A percentile compares a stretch with the other conserved stretches of the same genome.
These are phyloP conservation scores for Blastobotrys capitulatus DNA, from an alignment of 1,139 yeast genomes.

Conservation along the genomic window DNA sequence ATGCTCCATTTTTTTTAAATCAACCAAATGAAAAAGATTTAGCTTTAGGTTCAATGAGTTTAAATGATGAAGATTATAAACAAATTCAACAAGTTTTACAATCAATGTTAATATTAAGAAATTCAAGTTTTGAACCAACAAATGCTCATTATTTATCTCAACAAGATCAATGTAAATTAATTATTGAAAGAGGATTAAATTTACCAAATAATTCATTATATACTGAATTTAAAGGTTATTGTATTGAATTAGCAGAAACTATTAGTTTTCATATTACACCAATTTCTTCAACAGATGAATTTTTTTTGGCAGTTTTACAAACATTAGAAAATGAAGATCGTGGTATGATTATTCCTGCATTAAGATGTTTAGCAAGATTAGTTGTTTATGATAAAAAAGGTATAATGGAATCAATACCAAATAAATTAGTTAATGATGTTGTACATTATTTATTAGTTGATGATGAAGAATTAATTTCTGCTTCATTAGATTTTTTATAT, in stretches of 20 bases:
- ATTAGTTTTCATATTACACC: constrained; percentile 80
- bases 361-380: constrained; percentile 36
- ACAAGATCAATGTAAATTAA: constrained; percentile 31
- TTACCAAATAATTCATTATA: constrained; percentile 38
- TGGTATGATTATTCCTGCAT: constrained; percentile 34
- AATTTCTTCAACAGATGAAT: constrained; percentile 45
- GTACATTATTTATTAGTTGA: constrained; percentile 44
- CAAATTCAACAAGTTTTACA: constrained; percentile 49
- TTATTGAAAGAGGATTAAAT: constrained; percentile 46
- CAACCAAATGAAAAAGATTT: constrained; percentile 4
- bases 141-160: constrained; percentile 77
- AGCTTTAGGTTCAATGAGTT: constrained; percentile 11
- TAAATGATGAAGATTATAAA: constrained; percentile 27
- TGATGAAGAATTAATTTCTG: constrained; percentile 58
- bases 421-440: constrained; percentile 29
- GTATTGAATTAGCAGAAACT: constrained; percentile 78
- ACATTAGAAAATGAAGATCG: constrained; percentile 32
- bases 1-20: constrained; percentile 13
- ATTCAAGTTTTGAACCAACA: constrained; percentile 73
- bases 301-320: constrained; percentile 28
- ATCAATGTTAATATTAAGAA: constrained; percentile 66
- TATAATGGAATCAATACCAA: constrained; percentile 35
- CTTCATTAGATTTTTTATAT: constrained; percentile 60
- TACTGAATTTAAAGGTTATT: constrained; percentile 61
- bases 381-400: constrained; percentile 37